Percentiles rank a stretch among this genome's conserved stretches.
Conservation (phyloP, 352 stramenopile genomes). For the Globisporangium takayamanum region DNA sequence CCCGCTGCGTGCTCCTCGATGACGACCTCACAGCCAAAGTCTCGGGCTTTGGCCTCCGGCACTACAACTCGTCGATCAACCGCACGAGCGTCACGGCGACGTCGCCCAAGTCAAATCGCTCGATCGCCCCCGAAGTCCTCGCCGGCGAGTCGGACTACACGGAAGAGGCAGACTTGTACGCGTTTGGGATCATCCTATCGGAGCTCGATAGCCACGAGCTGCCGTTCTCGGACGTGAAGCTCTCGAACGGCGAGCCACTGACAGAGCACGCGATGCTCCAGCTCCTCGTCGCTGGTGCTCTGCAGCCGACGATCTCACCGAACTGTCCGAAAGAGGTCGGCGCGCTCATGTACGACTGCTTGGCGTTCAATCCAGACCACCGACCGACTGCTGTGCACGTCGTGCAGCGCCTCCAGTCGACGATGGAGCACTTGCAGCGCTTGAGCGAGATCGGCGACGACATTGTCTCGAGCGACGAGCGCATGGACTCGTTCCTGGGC, state of each 20-base stretch:
- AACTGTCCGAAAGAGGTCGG: slow-evolving; percentile 39
- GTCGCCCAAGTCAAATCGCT: slow-evolving; percentile 36
- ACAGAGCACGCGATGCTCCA: slow-evolving; percentile 43
- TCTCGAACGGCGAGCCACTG: slow-evolving; percentile 46
- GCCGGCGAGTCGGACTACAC: slow-evolving; percentile 34
- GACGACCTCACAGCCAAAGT: slow-evolving; percentile 55
- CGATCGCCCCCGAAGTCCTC: slow-evolving; percentile 62
- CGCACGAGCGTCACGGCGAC: slow-evolving; percentile 13
- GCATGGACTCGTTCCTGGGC: slow-evolving; percentile 38
- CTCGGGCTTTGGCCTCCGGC: slow-evolving; percentile 61
- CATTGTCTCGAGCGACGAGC: slow-evolving; percentile 18
- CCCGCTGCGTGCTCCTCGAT: slow-evolving; percentile 56
- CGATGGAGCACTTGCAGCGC: slow-evolving; percentile 43
- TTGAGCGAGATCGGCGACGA: slow-evolving; percentile 47
- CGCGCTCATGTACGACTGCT: slow-evolving; percentile 43
- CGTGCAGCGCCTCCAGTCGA: slow-evolving; percentile 27
- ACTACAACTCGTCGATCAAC: slow-evolving; percentile 12
- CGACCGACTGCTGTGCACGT: slow-evolving; percentile 37
- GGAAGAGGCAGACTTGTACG: slow-evolving; percentile 56
- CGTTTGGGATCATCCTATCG: slow-evolving; percentile 62
- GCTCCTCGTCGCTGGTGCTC: slow-evolving; percentile 38
- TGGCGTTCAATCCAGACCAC: slow-evolving; percentile 35
- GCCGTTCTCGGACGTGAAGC: slow-evolving; percentile 53
- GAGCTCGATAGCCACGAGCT: slow-evolving; percentile 68
- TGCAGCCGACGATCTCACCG: slow-evolving; percentile 43